A percentile compares a stretch with the other conserved stretches of the same genome.
Evolutionary conservation across 352 stramenopile genomes (phyloP).

Genomic region (Phytopythium mirpurense): DNA sequence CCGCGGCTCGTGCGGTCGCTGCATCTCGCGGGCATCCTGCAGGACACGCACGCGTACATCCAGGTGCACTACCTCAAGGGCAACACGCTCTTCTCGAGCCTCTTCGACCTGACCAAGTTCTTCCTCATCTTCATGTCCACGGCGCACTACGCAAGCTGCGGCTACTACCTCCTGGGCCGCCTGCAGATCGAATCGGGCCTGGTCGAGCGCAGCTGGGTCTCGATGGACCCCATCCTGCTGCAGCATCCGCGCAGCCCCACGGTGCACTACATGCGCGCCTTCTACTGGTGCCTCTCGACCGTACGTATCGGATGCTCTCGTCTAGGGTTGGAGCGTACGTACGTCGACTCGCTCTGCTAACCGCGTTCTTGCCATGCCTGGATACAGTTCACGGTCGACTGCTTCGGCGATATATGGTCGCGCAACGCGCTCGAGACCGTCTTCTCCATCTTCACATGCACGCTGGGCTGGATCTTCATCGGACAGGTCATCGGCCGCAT

Average conservation of each 20-base stretch:
- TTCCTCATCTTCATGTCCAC: constrained; percentile 54
- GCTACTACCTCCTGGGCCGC: constrained; percentile 45
- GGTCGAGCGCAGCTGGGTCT: constrained; percentile 47
- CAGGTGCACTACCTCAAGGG: constrained; percentile 45
- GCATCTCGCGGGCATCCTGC: constrained; percentile 30
- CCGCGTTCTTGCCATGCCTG: neutral
- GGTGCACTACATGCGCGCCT: constrained; percentile 67
- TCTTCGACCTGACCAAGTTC: constrained; percentile 52
- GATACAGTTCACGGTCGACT: constrained; percentile 67
- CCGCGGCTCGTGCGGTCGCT: constrained; percentile 36
- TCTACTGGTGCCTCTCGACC: constrained; percentile 74
- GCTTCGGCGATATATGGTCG: constrained; percentile 65
- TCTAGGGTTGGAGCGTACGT: too few relatives aligned
- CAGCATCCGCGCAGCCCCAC: constrained; percentile 43
- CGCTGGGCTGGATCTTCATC: constrained; percentile 74
- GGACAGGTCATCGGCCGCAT: constrained; percentile 68
- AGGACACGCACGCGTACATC: constrained; percentile 41
- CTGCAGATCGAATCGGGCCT: constrained; percentile 27
- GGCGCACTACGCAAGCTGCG: constrained; percentile 41
- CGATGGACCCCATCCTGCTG: constrained; percentile 38
- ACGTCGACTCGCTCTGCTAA: too few relatives aligned
- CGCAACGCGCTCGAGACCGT: constrained; percentile 56
- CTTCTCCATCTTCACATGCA: constrained; percentile 57
- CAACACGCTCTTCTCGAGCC: constrained; percentile 29
- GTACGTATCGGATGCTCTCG: constrained; percentile 27